Base-by-base conservation (phyloP, 1,284 basidiomycete species). In the Marasmius fiardii region DNA sequence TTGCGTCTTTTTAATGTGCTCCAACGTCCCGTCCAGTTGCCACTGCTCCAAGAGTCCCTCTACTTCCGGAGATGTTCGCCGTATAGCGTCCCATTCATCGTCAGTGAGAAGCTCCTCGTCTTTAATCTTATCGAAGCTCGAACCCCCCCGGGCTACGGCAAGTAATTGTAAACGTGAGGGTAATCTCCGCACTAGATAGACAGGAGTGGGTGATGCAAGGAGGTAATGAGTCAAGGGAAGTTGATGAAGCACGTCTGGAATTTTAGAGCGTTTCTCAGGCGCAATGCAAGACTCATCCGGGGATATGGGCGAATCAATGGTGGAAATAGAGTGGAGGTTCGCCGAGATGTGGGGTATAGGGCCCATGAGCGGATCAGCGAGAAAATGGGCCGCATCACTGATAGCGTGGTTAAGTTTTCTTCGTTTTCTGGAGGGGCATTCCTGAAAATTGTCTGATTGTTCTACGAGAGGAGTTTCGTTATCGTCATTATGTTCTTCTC, bases 131-230 rank as follows among this genome's bases (percentile, higher is more conserved):
- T 66, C 66, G 34, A 74, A 74, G 4, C 64, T 65, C 44, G 71
- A 66, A 4, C 80, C 81, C 51, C 85, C 81, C 43, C 85, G 79
- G 37, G 73, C 70, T 10, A 74, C 68, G 0, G 74, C 68, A 26
- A 90, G 75, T 18, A 83, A 67, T 62, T 89, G 83, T 14, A 90
- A 74, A 35, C 88, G 84, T 2, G 83, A 82, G 1, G 82, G 86
- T 23, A 73, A 65, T 7, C 57, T 53, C 57, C 23, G 59, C 16
- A 63, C 67, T 41, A 61, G 64, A 21, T 70, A 60, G 5, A 66
- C 56, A 3, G 68, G 64, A 1, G 71, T 64, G 11, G 83, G 72
- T 21, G 78, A 75, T 5, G 80, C 77, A 11, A 88, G 75, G 43
- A 86, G 68, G 61, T 85, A 84, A 1, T 71, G 70, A 43, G 72